Conservation (phyloP, 1,284 basidiomycete genomes). For the Ganoderma leucocontextum region DNA sequence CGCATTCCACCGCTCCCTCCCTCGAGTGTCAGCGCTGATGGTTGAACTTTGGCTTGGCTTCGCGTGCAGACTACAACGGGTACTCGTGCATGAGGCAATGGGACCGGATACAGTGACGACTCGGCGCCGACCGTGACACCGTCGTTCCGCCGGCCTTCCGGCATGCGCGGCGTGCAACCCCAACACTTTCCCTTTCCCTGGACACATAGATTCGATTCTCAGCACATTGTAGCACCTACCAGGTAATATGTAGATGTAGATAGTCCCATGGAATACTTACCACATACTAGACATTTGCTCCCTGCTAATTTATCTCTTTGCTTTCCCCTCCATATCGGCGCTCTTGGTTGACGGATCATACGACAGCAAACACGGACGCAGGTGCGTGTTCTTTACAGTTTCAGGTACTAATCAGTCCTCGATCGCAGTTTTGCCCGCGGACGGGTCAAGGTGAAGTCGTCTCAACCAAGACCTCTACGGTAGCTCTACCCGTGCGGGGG, state of each 20-base stretch:
- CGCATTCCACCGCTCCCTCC: slow-evolving; percentile 29
- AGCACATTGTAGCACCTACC: slow-evolving; percentile 8
- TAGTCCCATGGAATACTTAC: not conserved
- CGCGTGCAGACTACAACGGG: slow-evolving; percentile 52
- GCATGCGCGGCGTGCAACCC: not conserved
- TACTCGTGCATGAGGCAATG: slow-evolving; percentile 61
- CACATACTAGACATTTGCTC: not conserved
- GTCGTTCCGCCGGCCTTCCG: not conserved
- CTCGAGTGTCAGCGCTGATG: not conserved
- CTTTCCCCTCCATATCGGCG: not conserved
- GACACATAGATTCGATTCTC: not conserved
- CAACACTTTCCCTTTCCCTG: not conserved
- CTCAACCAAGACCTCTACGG: too few species aligned
- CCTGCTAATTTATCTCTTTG: not conserved
- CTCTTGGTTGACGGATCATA: not conserved
- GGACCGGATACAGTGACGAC: slow-evolving; percentile 43
- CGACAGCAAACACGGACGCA: not conserved
- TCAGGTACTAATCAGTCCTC: not conserved
- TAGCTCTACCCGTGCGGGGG: not conserved
- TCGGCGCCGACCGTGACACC: too few species aligned
- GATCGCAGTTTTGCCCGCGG: not conserved
- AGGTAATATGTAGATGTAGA: slow-evolving; percentile 1
- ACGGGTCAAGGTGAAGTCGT: not conserved
- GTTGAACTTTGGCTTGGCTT: not conserved
- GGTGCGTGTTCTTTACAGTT: not conserved